Base-by-base conservation (phyloP, 306 rosid genomes). In the Prunus persica region DNA sequence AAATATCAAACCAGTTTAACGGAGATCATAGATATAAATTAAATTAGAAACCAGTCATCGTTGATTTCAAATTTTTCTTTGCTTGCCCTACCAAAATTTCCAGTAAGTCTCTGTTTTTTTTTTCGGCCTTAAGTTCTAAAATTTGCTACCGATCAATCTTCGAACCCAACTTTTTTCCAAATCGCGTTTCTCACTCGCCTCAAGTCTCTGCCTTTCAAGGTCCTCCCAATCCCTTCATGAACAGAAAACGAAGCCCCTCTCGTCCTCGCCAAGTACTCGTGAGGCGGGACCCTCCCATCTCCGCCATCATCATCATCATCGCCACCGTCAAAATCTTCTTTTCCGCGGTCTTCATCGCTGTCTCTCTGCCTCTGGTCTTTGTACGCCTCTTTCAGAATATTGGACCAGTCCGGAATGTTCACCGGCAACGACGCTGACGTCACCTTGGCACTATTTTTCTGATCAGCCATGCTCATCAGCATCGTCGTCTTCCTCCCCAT, bases 181-280 rank as follows among this genome's bases (percentile, higher is more conserved):
- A 94, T 90, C 9, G 97, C 98, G 82, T 94, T 94, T 34, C 98
- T 92, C 27, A 94, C 92, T 46, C 90, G 80, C 55, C 95, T 79
- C 82, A 91, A 76, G 76, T 94, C 98, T 22, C 97, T 86, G 2
- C 98, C 98, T 78, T 94, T 92, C 62, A 94, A 86, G 55, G 98
- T 94, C 81, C 98, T 85, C 62, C 98, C 98, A 49, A 86, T 74
- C n/a, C 98, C 97, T 87, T 94, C 98, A 46, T 94, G 97, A 19
- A 92, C 96, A 0, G 97, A 92, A 8, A 89, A 79, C 51, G 97
- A 92, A 64, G 91, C 93, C 19, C 90, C 95, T 79, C 98, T 84
- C 28, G 85, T 89, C 72, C 96, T 88, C 0, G 98, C 97, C 4
- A 94, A 78, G 77, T 89, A 91, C 84, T 89, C 93, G 18, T 94